Evolutionary conservation across 208 protist genomes (phyloP).

Genomic region (Leishmania martiniquensis): DNA sequence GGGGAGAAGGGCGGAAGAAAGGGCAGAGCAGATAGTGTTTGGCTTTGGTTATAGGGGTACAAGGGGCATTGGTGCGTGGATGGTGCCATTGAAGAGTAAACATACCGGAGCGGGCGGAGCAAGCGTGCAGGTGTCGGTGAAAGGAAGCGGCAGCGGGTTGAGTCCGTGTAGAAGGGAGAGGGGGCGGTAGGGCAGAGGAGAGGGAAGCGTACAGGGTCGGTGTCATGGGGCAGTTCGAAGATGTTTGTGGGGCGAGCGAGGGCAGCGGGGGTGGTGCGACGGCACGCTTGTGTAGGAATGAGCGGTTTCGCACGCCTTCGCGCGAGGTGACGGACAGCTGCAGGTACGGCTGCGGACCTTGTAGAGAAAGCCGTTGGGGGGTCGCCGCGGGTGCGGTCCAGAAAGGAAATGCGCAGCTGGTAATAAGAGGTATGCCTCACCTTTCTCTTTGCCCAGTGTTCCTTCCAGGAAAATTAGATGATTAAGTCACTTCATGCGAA

Average conservation of each 20-base stretch:
- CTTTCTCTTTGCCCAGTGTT: background rate
- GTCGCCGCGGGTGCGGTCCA: background rate
- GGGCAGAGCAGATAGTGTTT: no score
- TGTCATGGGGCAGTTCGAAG: background rate
- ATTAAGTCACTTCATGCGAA: background rate
- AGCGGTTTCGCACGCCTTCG: background rate
- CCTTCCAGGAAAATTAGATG: background rate
- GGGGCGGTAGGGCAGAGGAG: background rate
- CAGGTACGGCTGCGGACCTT: background rate
- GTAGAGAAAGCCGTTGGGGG: no score
- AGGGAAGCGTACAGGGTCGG: background rate
- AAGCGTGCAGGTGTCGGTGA: background rate
- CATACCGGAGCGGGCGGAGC: conserved; percentile 1
- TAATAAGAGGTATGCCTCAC: background rate
- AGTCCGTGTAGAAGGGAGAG: background rate
- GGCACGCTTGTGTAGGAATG: background rate
- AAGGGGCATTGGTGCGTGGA: no score
- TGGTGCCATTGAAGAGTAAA: no score
- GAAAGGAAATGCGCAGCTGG: background rate
- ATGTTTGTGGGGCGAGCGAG: background rate
- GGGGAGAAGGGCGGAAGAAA: no score
- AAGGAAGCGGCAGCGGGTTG: background rate
- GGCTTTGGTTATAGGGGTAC: no score
- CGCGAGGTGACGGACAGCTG: background rate
- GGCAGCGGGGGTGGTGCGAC: background rate